A percentile compares a stretch with the other conserved stretches of the same genome.
Conservation (phyloP, 768 basidiomycete genomes). For the Udeniomyces megalosporus region DNA sequence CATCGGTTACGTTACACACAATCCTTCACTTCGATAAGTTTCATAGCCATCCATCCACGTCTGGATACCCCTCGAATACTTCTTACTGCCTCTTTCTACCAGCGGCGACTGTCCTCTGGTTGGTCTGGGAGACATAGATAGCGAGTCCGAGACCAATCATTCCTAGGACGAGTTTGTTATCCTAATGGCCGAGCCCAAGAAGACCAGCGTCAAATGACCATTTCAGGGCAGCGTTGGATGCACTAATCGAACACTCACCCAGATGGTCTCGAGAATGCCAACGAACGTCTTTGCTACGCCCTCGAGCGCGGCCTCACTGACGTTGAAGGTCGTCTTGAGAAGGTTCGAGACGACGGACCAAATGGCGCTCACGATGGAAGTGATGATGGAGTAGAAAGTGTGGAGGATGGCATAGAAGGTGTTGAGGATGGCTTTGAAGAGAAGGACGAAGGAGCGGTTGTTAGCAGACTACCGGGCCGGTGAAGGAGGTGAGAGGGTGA, state of each 20-base stretch:
- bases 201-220: neutral
- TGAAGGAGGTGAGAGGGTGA: too few relatives aligned
- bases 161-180: slow-evolving; percentile 8
- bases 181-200: neutral
- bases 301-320: slow-evolving; percentile 1
- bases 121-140: neutral
- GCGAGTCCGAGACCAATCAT: neutral
- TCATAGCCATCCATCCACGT: too few relatives aligned
- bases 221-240: neutral
- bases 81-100: too few relatives aligned
- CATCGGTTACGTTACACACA: too few relatives aligned
- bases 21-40: too few relatives aligned
- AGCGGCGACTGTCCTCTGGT: neutral
- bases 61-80: too few relatives aligned
- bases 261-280: neutral
- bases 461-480: too few relatives aligned
- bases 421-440: neutral
- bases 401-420: neutral
- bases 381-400: slow-evolving; percentile 3
- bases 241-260: neutral
- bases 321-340: slow-evolving; percentile 10
- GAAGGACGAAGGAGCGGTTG: neutral
- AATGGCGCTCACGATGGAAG: neutral
- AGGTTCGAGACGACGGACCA: neutral
- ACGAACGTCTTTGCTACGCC: slow-evolving; percentile 5